phyloP scores from a whole-genome alignment of 2,329 filamentous ascomycete species.

The Alternaria longipes region DNA sequence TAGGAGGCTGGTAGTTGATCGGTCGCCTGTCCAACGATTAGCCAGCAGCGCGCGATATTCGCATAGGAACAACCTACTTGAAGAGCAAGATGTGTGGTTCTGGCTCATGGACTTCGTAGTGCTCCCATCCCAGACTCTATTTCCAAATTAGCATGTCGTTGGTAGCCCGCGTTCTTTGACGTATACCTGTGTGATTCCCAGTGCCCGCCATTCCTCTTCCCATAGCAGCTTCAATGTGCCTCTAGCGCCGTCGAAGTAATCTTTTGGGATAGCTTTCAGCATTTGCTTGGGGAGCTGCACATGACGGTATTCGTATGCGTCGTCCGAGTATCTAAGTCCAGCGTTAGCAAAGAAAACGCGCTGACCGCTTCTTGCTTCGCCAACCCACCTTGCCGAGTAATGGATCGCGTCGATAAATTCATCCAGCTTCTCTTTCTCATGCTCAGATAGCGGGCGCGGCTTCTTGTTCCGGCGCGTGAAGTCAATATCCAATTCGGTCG shows the following conservation, averaged over 20 bases:
- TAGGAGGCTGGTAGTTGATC: conserved; percentile 82
- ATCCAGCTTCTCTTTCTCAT: conserved; percentile 83
- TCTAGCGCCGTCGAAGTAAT: conserved; percentile 88
- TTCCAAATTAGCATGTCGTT: conserved; percentile 18
- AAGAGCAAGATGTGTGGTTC: conserved; percentile 98
- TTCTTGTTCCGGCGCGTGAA: conserved; percentile 84
- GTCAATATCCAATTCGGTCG: conserved; percentile 72
- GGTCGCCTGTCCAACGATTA: conserved; percentile 68
- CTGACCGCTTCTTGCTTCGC: conserved; percentile 22
- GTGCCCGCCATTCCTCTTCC: conserved; percentile 97
- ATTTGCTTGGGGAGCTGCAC: conserved; percentile 98
- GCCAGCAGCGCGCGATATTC: conserved; percentile 3
- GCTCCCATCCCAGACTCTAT: conserved; percentile 97
- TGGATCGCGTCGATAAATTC: conserved; percentile 95
- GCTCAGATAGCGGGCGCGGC: conserved; percentile 80
- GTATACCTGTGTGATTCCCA: conserved; percentile 93
- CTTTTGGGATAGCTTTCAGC: conserved; percentile 95
- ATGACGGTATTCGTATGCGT: conserved; percentile 94
- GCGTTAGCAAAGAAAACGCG: conserved; percentile 32
- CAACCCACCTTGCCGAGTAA: conserved; percentile 84
- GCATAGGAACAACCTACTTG: conserved; percentile 72
- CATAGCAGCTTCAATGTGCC: conserved; percentile 95
- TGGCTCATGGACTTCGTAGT: conserved; percentile 98
- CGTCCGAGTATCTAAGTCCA: conserved; percentile 81
- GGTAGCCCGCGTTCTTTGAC: neutral